These are phyloP conservation scores for Suillus americanus DNA, from an alignment of 768 basidiomycete genomes.

Conservation along the genomic window DNA sequence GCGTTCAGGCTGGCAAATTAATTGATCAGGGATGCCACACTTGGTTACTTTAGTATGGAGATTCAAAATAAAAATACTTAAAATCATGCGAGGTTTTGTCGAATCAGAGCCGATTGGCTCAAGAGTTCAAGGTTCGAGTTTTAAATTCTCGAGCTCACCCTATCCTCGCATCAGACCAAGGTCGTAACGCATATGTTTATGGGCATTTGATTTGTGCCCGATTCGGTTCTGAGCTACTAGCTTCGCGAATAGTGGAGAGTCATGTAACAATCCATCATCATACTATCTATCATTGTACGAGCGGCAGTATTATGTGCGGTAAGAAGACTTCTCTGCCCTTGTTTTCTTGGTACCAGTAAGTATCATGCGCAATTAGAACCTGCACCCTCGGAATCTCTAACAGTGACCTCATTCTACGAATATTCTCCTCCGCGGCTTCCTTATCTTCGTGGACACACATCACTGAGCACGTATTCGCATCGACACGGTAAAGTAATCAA, in stretches of 20 bases:
- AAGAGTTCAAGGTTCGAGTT: too few species aligned
- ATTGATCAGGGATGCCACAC: background rate
- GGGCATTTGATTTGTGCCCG: too few species aligned
- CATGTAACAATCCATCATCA: background rate
- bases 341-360: conserved; percentile 49
- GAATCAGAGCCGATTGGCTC: too few species aligned
- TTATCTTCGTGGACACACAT: conserved; percentile 47
- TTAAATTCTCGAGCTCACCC: too few species aligned
- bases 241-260: background rate
- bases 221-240: background rate
- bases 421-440: conserved; percentile 41
- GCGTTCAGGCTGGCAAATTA: background rate
- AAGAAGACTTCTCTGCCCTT: conserved; percentile 40
- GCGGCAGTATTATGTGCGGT: conserved; percentile 18
- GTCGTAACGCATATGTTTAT: too few species aligned
- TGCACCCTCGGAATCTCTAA: conserved; percentile 37
- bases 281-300: background rate
- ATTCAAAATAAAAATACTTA: too few species aligned
- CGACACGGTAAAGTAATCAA: conserved; percentile 33
- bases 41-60: too few species aligned
- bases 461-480: conserved; percentile 17
- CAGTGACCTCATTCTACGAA: conserved; percentile 40
- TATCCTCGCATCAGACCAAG: too few species aligned
- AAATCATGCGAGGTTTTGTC: too few species aligned
- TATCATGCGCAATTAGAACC: conserved; percentile 55